phyloP scores from a whole-genome alignment of 2,329 filamentous ascomycete species.

The Claviceps africana region DNA sequence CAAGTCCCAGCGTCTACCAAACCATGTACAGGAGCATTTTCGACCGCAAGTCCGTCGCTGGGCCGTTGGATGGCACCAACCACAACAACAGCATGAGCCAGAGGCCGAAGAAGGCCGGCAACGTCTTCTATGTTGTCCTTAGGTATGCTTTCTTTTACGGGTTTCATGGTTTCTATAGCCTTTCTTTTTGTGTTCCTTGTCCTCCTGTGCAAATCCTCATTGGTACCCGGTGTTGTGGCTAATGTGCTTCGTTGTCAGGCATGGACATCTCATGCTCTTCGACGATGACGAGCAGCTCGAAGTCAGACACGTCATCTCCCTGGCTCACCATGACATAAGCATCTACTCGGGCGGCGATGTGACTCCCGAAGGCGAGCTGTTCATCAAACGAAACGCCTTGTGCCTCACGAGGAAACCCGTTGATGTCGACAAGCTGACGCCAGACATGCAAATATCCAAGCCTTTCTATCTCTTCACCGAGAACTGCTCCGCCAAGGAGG shows the following conservation, averaged over 20 bases:
- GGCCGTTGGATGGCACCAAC: constrained; percentile 34
- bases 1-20: constrained; percentile 92
- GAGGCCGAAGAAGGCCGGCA: constrained; percentile 54
- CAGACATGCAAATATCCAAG: constrained; percentile 48
- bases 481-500: constrained; percentile 91
- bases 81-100: constrained; percentile 33
- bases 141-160: constrained; percentile 43
- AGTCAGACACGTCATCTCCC: constrained; percentile 87
- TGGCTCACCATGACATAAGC: constrained; percentile 74
- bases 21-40: constrained; percentile 96
- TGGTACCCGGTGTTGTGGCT: not conserved
- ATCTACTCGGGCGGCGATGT: constrained; percentile 66
- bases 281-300: constrained; percentile 92
- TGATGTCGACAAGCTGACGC: constrained; percentile 33
- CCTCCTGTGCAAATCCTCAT: not conserved
- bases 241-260: constrained; percentile 33
- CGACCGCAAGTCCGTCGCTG: constrained; percentile 50
- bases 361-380: constrained; percentile 84
- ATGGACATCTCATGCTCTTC: constrained; percentile 94
- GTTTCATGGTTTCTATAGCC: too few relatives aligned
- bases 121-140: constrained; percentile 85
- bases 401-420: constrained; percentile 55
- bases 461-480: constrained; percentile 93
- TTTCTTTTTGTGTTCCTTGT: not conserved
- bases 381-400: constrained; percentile 87